These are phyloP conservation scores for Acacia melanoxylon DNA, from an alignment of 306 rosid species.

Conservation along the genomic window DNA sequence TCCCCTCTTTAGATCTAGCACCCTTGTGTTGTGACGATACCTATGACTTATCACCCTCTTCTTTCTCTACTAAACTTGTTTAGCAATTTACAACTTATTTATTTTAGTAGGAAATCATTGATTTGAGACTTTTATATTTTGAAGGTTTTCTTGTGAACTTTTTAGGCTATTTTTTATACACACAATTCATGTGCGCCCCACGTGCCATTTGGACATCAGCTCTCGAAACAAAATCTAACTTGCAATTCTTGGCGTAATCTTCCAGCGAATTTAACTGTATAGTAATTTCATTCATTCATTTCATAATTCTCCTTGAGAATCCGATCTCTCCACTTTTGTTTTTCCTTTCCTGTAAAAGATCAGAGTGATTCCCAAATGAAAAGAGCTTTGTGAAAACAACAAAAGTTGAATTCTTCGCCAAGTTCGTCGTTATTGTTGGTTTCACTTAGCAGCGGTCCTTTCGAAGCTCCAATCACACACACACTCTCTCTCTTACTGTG, in stretches of 20 bases:
- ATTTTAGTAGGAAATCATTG: too few relatives aligned
- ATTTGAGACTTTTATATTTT: too few relatives aligned
- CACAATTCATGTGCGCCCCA: not conserved
- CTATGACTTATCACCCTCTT: too few relatives aligned
- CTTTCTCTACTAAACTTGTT: too few relatives aligned
- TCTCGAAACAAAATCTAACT: not conserved
- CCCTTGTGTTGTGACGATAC: too few relatives aligned
- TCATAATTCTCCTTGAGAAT: too few relatives aligned
- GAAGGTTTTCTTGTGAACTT: too few relatives aligned
- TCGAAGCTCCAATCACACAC: conserved; percentile 9
- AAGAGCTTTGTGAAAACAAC: not conserved
- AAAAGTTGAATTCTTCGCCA: conserved; percentile 21
- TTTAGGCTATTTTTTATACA: not conserved
- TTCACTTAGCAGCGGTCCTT: conserved; percentile 37
- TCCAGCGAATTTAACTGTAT: not conserved
- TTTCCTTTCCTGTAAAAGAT: not conserved
- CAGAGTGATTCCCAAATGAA: not conserved
- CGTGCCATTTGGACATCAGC: not conserved
- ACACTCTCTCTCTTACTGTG: not conserved
- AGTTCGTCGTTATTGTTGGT: conserved; percentile 22
- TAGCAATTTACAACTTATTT: too few relatives aligned
- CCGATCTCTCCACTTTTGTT: not conserved
- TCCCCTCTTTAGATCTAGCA: too few relatives aligned
- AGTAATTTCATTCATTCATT: not conserved
- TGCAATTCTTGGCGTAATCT: not conserved